A percentile compares a stretch with the other conserved stretches of the same genome.
Conservation (phyloP, 441 rosid genomes). For the Omphalea diandra region DNA sequence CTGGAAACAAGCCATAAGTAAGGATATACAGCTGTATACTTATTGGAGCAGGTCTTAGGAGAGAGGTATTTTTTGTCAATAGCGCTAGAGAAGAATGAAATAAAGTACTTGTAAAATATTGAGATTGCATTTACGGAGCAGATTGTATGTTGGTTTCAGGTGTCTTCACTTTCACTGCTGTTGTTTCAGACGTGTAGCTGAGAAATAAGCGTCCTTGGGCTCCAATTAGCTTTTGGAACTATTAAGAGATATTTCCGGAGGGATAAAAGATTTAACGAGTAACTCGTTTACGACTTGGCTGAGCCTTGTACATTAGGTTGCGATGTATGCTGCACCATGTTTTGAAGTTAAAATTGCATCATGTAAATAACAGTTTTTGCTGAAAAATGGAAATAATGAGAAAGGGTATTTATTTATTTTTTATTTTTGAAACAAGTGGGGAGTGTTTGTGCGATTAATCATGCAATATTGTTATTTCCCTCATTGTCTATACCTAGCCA, state of each 20-base stretch:
- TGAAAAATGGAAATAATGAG: neutral
- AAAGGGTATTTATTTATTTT: too few relatives aligned
- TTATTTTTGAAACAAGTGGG: too few relatives aligned
- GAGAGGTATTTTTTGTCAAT: conserved; percentile 12
- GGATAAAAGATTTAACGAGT: neutral
- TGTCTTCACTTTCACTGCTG: neutral
- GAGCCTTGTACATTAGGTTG: neutral
- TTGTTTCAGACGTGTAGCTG: conserved; percentile 4
- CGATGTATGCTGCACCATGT: neutral
- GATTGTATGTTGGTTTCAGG: neutral
- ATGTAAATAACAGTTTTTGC: too few relatives aligned
- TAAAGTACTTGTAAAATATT: conserved; percentile 16
- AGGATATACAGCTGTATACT: neutral
- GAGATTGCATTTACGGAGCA: conserved; percentile 5
- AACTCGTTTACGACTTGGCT: neutral
- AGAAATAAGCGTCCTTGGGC: conserved; percentile 1
- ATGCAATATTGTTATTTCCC: neutral
- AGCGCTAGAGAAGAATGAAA: conserved; percentile 8
- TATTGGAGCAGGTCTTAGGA: neutral
- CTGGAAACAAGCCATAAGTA: conserved; percentile 37
- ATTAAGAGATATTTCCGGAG: neutral
- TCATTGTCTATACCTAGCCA: too few relatives aligned
- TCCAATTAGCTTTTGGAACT: neutral
- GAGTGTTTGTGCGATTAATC: neutral
- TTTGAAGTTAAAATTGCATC: neutral